Percentiles rank a stretch among this genome's conserved stretches.
Conservation (phyloP, 2,329 filamentous ascomycete species). For the Zymoseptoria passerinii region DNA sequence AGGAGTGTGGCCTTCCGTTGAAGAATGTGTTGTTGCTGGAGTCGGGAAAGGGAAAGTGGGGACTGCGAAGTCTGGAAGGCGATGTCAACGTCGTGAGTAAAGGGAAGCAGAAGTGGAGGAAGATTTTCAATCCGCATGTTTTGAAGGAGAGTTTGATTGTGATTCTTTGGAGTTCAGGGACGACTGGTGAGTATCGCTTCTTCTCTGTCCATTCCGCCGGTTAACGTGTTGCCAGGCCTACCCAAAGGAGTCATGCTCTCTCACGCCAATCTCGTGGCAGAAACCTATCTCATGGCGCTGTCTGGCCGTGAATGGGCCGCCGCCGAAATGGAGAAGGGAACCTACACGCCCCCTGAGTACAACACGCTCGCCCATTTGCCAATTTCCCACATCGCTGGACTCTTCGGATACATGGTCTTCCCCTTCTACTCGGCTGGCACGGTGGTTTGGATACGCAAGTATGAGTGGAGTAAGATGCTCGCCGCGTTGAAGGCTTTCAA, state of each 20-base stretch:
- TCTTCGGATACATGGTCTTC: conserved; percentile 34
- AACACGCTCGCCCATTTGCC: conserved; percentile 59
- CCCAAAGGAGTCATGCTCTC: conserved; percentile 34
- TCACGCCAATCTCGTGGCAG: conserved; percentile 23
- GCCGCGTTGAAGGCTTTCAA: conserved; percentile 29
- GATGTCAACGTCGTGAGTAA: conserved; percentile 26
- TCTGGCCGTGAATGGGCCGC: conserved; percentile 19
- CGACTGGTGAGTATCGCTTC: conserved; percentile 30
- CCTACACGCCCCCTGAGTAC: conserved; percentile 17
- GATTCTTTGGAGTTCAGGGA: conserved; percentile 42
- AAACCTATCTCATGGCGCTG: conserved; percentile 19
- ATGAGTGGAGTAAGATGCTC: conserved; percentile 30
- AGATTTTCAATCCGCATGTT: conserved; percentile 42
- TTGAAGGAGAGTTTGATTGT: conserved; percentile 41
- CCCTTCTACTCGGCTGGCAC: conserved; percentile 29
- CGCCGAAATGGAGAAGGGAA: conserved; percentile 17
- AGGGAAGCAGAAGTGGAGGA: conserved; percentile 43
- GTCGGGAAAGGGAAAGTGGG: conserved; percentile 30
- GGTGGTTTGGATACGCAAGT: conserved; percentile 34
- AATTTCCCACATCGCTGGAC: conserved; percentile 81
- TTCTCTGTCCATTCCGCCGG: too few species aligned
- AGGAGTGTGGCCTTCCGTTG: conserved; percentile 38
- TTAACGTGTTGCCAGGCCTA: conserved; percentile 9
- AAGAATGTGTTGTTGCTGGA: conserved; percentile 45
- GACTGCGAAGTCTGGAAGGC: conserved; percentile 30